Evolutionary conservation across 495 filamentous ascomycete species (phyloP).

Genomic region (Neurospora sp.): DNA sequence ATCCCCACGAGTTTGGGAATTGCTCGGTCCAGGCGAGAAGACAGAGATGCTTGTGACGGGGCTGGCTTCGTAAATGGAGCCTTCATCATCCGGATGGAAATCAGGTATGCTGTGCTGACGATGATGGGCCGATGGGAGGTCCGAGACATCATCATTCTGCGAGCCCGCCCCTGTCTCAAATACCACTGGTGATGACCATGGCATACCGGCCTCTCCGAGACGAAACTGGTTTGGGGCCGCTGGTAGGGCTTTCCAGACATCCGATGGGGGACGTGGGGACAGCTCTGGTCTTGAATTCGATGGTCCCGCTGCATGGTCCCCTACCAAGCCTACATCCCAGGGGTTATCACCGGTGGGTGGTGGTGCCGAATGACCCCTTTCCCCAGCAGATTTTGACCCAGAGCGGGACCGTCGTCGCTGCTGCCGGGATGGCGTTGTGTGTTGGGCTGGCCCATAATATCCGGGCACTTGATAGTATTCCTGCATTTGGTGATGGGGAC

Average conservation of each 20-base stretch:
- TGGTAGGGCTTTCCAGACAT: slow-evolving; percentile 29
- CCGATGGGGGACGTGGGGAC: neutral
- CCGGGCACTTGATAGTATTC: slow-evolving; percentile 18
- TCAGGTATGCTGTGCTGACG: slow-evolving; percentile 1
- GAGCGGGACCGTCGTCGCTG: slow-evolving; percentile 15
- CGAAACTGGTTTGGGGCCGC: slow-evolving; percentile 31
- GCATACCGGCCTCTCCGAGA: slow-evolving; percentile 33
- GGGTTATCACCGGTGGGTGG: slow-evolving; percentile 33
- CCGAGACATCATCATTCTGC: slow-evolving; percentile 4
- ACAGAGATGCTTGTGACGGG: slow-evolving; percentile 15
- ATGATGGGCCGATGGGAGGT: neutral
- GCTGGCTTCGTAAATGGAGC: slow-evolving; percentile 8
- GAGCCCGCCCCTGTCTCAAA: slow-evolving; percentile 13
- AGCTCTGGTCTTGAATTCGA: neutral
- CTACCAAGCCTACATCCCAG: slow-evolving; percentile 25
- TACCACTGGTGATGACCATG: slow-evolving; percentile 31
- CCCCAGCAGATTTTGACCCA: slow-evolving; percentile 21
- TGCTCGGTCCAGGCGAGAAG: slow-evolving; percentile 15
- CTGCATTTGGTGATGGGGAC: slow-evolving; percentile 18
- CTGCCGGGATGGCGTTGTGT: slow-evolving; percentile 10
- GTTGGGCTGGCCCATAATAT: neutral
- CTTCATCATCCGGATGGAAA: slow-evolving; percentile 2
- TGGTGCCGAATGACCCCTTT: slow-evolving; percentile 34
- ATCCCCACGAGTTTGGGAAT: neutral
- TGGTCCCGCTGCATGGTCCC: neutral